Evolutionary conservation across 1,284 basidiomycete species (phyloP).

Genomic region (Cystobasidium slooffiae): DNA sequence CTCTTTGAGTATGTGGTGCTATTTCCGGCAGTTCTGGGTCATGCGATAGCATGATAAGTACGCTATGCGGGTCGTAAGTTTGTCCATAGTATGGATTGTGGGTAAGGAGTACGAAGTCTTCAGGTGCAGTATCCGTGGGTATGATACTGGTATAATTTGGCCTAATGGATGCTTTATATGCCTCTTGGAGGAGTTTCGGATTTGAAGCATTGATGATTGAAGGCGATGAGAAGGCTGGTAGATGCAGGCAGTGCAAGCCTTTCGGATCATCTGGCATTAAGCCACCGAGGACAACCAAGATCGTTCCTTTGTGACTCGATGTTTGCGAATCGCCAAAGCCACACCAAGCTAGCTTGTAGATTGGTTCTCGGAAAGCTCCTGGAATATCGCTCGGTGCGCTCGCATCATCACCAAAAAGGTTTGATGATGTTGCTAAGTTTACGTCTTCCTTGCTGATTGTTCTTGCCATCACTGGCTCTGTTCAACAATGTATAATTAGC

Average conservation of each 20-base stretch:
- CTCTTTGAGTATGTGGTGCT: conserved; percentile 51
- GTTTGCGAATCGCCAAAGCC: conserved; percentile 62
- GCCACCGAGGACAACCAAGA: conserved; percentile 79
- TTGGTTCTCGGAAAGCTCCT: conserved; percentile 67
- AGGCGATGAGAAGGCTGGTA: conserved; percentile 72
- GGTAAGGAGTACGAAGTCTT: conserved; percentile 80
- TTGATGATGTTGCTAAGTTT: conserved; percentile 59
- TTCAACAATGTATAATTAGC: not conserved
- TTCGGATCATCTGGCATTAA: conserved; percentile 64
- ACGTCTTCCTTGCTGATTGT: conserved; percentile 65
- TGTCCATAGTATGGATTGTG: conserved; percentile 74
- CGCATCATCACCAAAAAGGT: conserved; percentile 57
- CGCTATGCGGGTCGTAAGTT: conserved; percentile 70
- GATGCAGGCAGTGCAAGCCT: conserved; percentile 71
- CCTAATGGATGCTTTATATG: conserved; percentile 68
- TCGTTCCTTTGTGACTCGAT: conserved; percentile 64
- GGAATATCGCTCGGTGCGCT: conserved; percentile 50
- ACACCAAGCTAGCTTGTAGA: conserved; percentile 88
- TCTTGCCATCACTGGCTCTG: conserved; percentile 71
- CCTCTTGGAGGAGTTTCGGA: conserved; percentile 61
- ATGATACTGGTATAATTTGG: conserved; percentile 69
- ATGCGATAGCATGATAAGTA: conserved; percentile 60
- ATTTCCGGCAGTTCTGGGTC: conserved; percentile 42
- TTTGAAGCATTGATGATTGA: conserved; percentile 13
- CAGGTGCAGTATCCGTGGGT: conserved; percentile 64